Percentiles rank a stretch among this genome's conserved stretches.
Evolutionary conservation across 225 moss, liverwort and hornwort species (phyloP).

Genomic region (Sphagnum tenellum): DNA sequence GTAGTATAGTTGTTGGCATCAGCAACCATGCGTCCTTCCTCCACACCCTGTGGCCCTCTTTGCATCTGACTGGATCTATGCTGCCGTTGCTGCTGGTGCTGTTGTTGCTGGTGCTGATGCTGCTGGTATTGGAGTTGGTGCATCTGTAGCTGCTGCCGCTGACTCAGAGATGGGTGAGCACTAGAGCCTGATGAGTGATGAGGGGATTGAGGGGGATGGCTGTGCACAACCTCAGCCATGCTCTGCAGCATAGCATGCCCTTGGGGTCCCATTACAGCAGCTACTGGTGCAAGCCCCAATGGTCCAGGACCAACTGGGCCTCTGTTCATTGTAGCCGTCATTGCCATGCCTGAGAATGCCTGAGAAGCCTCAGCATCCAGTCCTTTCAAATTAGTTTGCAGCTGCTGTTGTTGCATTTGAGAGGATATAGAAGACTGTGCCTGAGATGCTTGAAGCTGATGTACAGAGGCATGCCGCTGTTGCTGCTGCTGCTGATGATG

Average conservation of each 20-base stretch:
- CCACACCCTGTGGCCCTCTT: constrained; percentile 16
- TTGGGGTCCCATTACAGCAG: constrained; percentile 84
- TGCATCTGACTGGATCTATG: constrained; percentile 28
- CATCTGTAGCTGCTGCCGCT: too few species aligned
- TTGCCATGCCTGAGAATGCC: constrained; percentile 40
- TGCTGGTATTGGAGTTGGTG: constrained; percentile 18
- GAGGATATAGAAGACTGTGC: constrained; percentile 7
- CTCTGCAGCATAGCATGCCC: constrained; percentile 82
- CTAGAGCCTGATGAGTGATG: constrained; percentile 22
- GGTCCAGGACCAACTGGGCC: constrained; percentile 68
- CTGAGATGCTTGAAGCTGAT: constrained; percentile 25
- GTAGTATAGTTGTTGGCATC: constrained; percentile 30
- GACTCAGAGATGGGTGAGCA: constrained; percentile 16
- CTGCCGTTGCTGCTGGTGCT: constrained; percentile 32
- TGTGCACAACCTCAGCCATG: constrained; percentile 43
- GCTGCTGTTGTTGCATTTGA: constrained; percentile 16
- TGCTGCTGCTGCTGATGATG: constrained; percentile 13
- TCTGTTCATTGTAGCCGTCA: constrained; percentile 45
- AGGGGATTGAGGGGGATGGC: constrained; percentile 19
- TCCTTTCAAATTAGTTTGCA: constrained; percentile 40
- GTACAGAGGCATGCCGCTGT: neutral
- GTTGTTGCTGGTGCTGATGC: constrained; percentile 17
- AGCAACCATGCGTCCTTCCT: constrained; percentile 29
- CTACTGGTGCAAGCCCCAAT: constrained; percentile 79
- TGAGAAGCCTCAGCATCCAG: constrained; percentile 41